These are phyloP conservation scores for Akebia trifoliata DNA, from an alignment of 164 flowering plant genomes.

Conservation along the genomic window DNA sequence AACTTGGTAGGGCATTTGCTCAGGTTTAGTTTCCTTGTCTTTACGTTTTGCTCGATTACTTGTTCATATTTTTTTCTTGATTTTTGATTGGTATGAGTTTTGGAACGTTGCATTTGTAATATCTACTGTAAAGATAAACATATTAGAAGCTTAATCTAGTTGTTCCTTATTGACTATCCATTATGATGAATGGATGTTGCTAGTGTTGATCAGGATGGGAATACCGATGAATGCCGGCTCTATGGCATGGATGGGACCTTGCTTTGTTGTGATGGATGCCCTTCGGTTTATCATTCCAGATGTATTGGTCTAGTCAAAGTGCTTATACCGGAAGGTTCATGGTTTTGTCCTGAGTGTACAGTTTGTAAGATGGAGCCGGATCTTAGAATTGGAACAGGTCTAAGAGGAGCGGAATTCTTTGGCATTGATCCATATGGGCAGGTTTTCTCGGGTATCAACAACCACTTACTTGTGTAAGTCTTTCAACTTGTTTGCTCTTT, in stretches of 20 bases:
- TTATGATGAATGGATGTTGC: no score
- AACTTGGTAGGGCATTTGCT: no score
- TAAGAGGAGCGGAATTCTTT: conserved; percentile 73
- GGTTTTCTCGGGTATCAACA: conserved; percentile 76
- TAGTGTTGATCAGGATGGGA: conserved; percentile 53
- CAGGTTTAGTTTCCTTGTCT: no score
- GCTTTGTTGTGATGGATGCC: conserved; percentile 98
- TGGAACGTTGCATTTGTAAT: no score
- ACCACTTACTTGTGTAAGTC: conserved; percentile 91
- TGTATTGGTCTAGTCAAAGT: conserved; percentile 79
- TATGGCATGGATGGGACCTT: conserved; percentile 98
- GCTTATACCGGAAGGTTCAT: conserved; percentile 67
- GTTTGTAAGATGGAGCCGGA: conserved; percentile 45
- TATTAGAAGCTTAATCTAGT: no score
- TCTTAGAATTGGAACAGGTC: conserved; percentile 41
- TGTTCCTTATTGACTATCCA: no score
- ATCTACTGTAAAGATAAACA: no score
- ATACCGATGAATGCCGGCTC: conserved; percentile 88
- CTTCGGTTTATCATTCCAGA: conserved; percentile 89
- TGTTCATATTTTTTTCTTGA: no score
- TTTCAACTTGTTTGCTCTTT: neutral
- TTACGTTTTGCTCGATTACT: no score
- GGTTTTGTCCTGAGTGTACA: conserved; percentile 94
- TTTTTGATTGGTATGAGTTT: no score
- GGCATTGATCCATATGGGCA: conserved; percentile 71